Base-by-base conservation (phyloP, 306 rosid species). In the Gynostemma pentaphyllum region DNA sequence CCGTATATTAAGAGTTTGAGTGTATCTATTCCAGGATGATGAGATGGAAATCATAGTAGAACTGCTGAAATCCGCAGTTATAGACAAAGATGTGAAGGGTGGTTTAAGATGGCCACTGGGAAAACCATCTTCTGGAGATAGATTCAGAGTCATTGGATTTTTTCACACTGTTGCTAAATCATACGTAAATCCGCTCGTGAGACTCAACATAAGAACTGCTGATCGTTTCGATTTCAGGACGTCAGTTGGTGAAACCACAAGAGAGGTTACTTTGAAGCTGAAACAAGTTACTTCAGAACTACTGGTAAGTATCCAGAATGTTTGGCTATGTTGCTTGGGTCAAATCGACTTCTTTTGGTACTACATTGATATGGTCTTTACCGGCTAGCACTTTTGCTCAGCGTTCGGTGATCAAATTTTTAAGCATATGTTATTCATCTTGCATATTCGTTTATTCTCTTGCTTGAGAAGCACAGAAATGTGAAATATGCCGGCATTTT, bases 81-180 rank as follows among this genome's bases (percentile, higher is more conserved):
- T 75, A 15, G 85, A 84, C 75, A 37, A 74, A 41, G 63, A 72
- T 60, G 85, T 79, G 71, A 78, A 69, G 78, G 87, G 90, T 68
- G 82, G 90, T 45, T 75, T 84, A 79, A 81, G 83, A 70, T 85
- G 90, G 90, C 55, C 83, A 14, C 15, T 74, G 24, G 87, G 82
- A n/a, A 75, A 79, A 66, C 26, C 77, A 2, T 30, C 64, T 70
- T 77, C 71, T 28, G 78, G 80, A 39, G 72, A 66, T 52, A 67
- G 76, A 47, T 81, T 69, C 78, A 52, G 36, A 45, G 83, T 85
- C 7, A 48, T 69, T 61, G 78, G 78, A 62, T 75, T 63, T 30
- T 70, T 81, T 81, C 83, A 81, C 40, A 62, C 67, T 45, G 57
- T 46, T 40, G 42, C 74, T 14, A 72, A 74, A 37, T 22, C 46